Evolutionary conservation across 441 rosid genomes (phyloP).

Genomic region (Cnidoscolus chayamansa): DNA sequence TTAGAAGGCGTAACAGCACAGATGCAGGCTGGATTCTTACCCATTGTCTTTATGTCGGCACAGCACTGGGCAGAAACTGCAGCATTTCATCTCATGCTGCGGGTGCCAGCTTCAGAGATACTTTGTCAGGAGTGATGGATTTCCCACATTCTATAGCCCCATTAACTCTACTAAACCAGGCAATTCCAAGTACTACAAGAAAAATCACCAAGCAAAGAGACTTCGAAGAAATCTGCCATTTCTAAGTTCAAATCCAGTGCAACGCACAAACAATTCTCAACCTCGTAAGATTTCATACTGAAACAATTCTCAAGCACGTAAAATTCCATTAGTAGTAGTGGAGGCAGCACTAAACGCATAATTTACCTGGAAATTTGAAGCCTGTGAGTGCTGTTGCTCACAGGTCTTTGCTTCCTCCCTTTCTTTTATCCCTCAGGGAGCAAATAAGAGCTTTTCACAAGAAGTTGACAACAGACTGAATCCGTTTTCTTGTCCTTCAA

Average conservation of each 20-base stretch:
- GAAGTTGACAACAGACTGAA: conserved; percentile 31
- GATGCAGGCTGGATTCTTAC: conserved; percentile 73
- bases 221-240: conserved; percentile 40
- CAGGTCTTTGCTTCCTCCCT: conserved; percentile 25
- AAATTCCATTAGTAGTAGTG: conserved; percentile 44
- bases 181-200: conserved; percentile 34
- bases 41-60: conserved; percentile 57
- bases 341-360: conserved; percentile 49
- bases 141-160: conserved; percentile 81
- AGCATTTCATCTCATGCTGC: conserved; percentile 52
- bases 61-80: conserved; percentile 66
- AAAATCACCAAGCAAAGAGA: conserved; percentile 36
- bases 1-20: conserved; percentile 86
- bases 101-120: conserved; percentile 78
- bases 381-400: conserved; percentile 26
- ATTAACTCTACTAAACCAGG: conserved; percentile 38
- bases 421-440: conserved; percentile 22
- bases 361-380: conserved; percentile 25
- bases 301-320: conserved; percentile 22
- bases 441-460: conserved; percentile 25
- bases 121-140: conserved; percentile 57
- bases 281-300: conserved; percentile 38
- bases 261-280: conserved; percentile 26
- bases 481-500: background rate
- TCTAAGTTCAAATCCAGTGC: conserved; percentile 8